Conservation (phyloP, 2,329 filamentous ascomycete species). For the Albophoma yamanashiensis region DNA sequence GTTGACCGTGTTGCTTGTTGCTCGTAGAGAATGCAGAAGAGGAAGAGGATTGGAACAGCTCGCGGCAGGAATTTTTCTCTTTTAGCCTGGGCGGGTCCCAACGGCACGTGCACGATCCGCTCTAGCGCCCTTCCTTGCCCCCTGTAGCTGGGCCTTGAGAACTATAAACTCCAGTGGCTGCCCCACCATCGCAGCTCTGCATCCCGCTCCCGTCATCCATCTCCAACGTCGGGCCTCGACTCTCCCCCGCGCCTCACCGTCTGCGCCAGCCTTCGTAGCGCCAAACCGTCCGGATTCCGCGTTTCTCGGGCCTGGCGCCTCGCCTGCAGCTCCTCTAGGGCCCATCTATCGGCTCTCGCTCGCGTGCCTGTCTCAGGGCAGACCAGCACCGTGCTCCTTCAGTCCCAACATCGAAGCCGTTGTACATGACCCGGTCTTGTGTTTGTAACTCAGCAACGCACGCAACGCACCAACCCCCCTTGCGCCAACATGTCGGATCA, state of each 20-base stretch:
- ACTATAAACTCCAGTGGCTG: constrained; percentile 1
- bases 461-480: not conserved
- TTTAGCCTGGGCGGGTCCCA: not conserved
- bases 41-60: not conserved
- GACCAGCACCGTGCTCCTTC: not conserved
- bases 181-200: not conserved
- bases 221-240: not conserved
- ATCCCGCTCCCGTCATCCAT: not conserved
- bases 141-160: not conserved
- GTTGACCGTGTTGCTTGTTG: not conserved
- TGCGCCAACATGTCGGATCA: constrained; percentile 48
- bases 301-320: not conserved
- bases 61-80: not conserved
- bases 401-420: not conserved
- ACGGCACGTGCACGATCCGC: not conserved
- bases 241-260: not conserved
- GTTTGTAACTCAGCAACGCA: not conserved
- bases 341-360: not conserved
- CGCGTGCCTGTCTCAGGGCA: not conserved
- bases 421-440: not conserved
- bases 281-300: not conserved
- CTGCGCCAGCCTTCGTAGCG: not conserved
- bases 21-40: not conserved
- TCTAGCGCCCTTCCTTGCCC: not conserved
- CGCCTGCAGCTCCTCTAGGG: not conserved